Evolutionary conservation across 108 stramenopile genomes (phyloP).

Genomic region (Aurantiochytrium sp.): DNA sequence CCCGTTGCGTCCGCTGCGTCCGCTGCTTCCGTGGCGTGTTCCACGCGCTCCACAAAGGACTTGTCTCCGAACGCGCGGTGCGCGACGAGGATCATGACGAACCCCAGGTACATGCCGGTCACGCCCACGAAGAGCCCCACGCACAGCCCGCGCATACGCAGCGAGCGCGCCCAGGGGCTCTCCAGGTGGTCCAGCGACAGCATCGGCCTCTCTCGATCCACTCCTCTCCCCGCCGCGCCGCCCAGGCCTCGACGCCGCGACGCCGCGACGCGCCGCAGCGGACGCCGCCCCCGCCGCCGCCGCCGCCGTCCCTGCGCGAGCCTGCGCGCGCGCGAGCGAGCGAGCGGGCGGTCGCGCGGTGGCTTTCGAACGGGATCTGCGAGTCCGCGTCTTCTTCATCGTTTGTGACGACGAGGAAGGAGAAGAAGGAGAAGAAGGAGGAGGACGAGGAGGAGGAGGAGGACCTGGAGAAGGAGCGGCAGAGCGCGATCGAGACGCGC

Average conservation of each 20-base stretch:
- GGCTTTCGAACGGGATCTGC: no score
- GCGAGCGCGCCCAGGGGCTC: neutral
- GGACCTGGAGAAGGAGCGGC: no score
- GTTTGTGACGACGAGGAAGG: no score
- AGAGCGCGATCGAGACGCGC: no score
- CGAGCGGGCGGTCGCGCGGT: no score
- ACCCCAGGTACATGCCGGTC: slow-evolving; percentile 1
- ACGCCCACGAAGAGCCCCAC: neutral
- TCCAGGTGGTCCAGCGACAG: neutral
- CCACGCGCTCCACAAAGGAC: neutral
- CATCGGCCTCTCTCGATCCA: neutral
- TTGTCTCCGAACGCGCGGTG: neutral
- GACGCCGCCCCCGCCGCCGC: no score
- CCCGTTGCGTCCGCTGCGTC: neutral
- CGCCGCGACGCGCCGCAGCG: neutral
- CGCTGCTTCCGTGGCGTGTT: neutral
- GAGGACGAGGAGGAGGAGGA: no score
- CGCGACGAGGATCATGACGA: neutral
- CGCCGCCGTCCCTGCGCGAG: no score
- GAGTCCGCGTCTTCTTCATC: no score
- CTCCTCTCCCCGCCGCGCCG: neutral
- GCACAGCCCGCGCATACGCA: neutral
- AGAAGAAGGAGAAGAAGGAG: no score
- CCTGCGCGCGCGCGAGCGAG: no score
- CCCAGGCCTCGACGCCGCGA: neutral